Conservation (phyloP, 306 rosid genomes). For the Echinosophora koreensis region DNA sequence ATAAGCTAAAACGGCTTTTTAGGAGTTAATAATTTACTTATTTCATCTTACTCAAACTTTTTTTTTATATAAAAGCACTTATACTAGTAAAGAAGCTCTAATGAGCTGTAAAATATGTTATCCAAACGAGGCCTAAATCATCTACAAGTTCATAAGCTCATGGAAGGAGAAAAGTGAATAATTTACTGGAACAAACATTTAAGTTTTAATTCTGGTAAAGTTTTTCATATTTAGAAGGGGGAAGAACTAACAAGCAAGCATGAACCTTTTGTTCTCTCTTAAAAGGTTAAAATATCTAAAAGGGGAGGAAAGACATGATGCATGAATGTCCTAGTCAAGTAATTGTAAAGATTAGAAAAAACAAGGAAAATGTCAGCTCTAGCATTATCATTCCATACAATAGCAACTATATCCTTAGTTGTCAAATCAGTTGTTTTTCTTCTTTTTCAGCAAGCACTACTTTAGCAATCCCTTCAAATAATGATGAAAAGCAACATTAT, state of each 20-base stretch:
- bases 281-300: not conserved
- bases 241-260: slow-evolving; percentile 37
- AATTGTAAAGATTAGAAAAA: slow-evolving; percentile 3
- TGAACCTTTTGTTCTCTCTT: slow-evolving; percentile 10
- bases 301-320: not conserved
- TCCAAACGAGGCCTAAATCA: slow-evolving; percentile 30
- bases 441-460: not conserved
- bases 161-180: slow-evolving; percentile 36
- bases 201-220: slow-evolving; percentile 27
- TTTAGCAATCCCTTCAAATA: slow-evolving; percentile 31
- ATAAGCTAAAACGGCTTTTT: too few species aligned
- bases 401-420: slow-evolving; percentile 10
- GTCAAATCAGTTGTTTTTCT: slow-evolving; percentile 19
- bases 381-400: slow-evolving; percentile 21
- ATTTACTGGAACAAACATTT: slow-evolving; percentile 12
- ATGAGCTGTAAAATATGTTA: too few species aligned
- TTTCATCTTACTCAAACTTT: too few species aligned
- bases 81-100: too few species aligned
- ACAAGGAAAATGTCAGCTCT: slow-evolving; percentile 32
- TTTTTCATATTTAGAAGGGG: slow-evolving; percentile 5
- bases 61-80: too few species aligned
- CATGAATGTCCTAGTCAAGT: slow-evolving; percentile 8
- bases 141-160: slow-evolving; percentile 55
- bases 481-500: slow-evolving; percentile 18
- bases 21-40: too few species aligned